phyloP scores from a whole-genome alignment of 2,329 filamentous ascomycete species.

The Fusarium xyrophilum region DNA sequence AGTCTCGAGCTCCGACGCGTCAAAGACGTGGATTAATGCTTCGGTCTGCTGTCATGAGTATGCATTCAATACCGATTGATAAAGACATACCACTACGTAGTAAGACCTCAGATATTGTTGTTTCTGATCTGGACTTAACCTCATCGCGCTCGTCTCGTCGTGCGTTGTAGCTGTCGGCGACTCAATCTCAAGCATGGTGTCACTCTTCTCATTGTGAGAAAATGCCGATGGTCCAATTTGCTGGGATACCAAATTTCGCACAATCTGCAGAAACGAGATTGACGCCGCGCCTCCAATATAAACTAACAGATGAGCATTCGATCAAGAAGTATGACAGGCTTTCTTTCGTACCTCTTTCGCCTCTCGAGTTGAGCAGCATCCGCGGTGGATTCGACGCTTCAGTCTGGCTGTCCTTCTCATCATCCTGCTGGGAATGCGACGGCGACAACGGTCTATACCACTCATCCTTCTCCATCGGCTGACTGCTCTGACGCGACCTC shows the following conservation, averaged over 20 bases:
- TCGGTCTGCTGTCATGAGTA: constrained; percentile 43
- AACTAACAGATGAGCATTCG: constrained; percentile 42
- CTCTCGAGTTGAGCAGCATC: constrained; percentile 60
- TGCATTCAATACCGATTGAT: no score
- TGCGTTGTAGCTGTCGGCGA: constrained; percentile 15
- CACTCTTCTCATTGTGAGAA: constrained; percentile 41
- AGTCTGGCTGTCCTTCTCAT: constrained; percentile 22
- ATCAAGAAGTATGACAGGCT: background rate
- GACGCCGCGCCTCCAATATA: constrained; percentile 60
- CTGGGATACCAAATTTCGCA: constrained; percentile 36
- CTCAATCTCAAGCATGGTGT: constrained; percentile 41
- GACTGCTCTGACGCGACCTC: background rate
- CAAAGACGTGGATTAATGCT: constrained; percentile 46
- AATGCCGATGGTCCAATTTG: constrained; percentile 40
- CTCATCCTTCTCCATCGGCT: constrained; percentile 13
- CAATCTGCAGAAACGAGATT: constrained; percentile 60
- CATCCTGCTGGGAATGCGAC: constrained; percentile 41
- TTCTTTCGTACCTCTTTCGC: constrained; percentile 54
- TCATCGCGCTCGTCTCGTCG: background rate
- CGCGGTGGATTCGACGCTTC: constrained; percentile 40
- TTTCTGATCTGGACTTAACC: background rate
- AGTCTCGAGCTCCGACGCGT: constrained; percentile 40
- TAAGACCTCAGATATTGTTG: constrained; percentile 26
- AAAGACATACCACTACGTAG: constrained; percentile 29
- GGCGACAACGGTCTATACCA: constrained; percentile 42